Percentiles rank a stretch among this genome's conserved stretches.
These are phyloP conservation scores for Canavalia gladiata DNA, from an alignment of 306 rosid species.

Conservation along the genomic window DNA sequence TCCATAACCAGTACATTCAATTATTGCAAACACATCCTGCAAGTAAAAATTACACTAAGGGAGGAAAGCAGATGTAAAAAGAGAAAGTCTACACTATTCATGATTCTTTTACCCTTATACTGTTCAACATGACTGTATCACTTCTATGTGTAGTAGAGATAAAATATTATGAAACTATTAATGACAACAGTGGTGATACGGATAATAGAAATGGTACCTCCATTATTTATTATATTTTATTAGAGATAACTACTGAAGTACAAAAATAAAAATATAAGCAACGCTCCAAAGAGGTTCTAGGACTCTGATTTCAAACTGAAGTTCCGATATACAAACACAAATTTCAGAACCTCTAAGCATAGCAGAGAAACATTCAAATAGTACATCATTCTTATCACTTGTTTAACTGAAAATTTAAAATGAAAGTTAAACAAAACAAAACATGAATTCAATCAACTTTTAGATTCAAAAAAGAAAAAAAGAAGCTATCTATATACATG, in stretches of 20 bases:
- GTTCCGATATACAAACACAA: not conserved
- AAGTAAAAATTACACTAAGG: constrained; percentile 22
- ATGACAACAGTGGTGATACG: not conserved
- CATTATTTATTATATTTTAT: constrained; percentile 15
- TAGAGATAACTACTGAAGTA: constrained; percentile 12
- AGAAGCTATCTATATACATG: not conserved
- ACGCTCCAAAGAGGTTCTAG: not conserved
- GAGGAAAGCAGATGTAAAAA: not conserved
- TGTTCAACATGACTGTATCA: constrained; percentile 1
- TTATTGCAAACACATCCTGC: constrained; percentile 17
- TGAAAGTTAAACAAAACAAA: not conserved
- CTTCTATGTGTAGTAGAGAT: not conserved
- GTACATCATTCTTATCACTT: constrained; percentile 8
- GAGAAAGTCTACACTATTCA: constrained; percentile 14
- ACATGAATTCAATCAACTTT: not conserved
- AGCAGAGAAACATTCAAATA: not conserved
- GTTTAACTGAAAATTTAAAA: constrained; percentile 21
- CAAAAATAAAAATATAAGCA: constrained; percentile 2
- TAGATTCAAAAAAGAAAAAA: not conserved
- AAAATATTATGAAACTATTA: constrained; percentile 1
- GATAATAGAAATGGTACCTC: not conserved
- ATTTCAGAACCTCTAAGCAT: constrained; percentile 15
- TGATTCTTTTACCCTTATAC: not conserved
- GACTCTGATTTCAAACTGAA: not conserved
- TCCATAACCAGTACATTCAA: not conserved